Evolutionary conservation across 345 rosid species (phyloP).

Genomic region (Syzygium jambos): DNA sequence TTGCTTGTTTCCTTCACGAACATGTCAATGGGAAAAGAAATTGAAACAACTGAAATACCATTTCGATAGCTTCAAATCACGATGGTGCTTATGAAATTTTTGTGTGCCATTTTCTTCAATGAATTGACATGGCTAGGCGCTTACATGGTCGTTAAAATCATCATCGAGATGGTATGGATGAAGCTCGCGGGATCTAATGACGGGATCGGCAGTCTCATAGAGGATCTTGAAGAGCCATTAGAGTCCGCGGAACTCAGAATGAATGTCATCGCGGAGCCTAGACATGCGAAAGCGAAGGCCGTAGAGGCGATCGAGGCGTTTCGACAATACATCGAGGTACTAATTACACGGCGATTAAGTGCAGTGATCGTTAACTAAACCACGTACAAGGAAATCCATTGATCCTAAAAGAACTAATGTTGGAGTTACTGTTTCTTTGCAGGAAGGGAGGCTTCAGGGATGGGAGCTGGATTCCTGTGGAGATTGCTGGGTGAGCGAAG

Average conservation of each 20-base stretch:
- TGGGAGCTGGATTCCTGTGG: slow-evolving; percentile 90
- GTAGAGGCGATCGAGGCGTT: slow-evolving; percentile 70
- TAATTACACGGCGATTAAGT: not conserved
- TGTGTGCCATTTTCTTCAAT: not conserved
- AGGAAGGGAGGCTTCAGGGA: slow-evolving; percentile 66
- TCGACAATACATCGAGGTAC: slow-evolving; percentile 55
- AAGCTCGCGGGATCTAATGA: slow-evolving; percentile 47
- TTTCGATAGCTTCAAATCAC: not conserved
- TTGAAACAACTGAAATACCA: not conserved
- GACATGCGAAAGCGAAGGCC: slow-evolving; percentile 65
- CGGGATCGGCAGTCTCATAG: slow-evolving; percentile 70
- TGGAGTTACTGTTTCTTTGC: not conserved
- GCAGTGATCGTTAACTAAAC: not conserved
- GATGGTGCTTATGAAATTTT: not conserved
- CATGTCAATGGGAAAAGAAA: not conserved
- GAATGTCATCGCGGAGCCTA: slow-evolving; percentile 60
- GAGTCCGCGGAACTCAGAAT: slow-evolving; percentile 65
- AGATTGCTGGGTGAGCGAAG: slow-evolving; percentile 91
- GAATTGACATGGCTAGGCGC: slow-evolving; percentile 41
- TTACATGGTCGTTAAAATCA: slow-evolving; percentile 85
- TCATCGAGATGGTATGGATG: slow-evolving; percentile 87
- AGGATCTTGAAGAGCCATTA: slow-evolving; percentile 67
- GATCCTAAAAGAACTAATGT: not conserved
- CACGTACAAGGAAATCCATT: not conserved
- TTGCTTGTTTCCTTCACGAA: not conserved